Conservation (phyloP, 192 early-diverging fungal species). For the Diversispora epigaea region DNA sequence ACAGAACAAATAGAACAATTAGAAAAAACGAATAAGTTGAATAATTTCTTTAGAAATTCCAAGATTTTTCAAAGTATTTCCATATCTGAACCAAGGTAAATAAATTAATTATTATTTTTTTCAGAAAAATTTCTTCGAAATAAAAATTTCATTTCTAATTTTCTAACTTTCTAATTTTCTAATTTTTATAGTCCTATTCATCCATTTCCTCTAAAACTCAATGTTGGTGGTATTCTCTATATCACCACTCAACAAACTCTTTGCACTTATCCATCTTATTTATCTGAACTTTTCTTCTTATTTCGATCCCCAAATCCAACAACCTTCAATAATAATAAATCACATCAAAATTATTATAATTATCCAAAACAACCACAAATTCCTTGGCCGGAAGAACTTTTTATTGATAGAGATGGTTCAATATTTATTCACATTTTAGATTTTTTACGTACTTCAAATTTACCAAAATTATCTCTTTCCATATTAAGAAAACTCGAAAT, state of each 20-base stretch:
- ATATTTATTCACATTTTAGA: neutral
- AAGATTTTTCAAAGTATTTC: no score
- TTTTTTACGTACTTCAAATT: constrained; percentile 9
- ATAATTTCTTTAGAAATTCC: no score
- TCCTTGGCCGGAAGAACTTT: constrained; percentile 17
- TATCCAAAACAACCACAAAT: neutral
- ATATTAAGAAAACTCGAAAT: constrained; percentile 16
- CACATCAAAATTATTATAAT: neutral
- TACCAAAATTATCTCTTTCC: neutral
- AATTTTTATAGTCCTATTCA: no score
- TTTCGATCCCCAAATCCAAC: constrained; percentile 11
- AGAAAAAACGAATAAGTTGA: no score
- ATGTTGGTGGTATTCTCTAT: neutral
- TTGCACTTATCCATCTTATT: constrained; percentile 12
- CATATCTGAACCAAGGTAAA: no score
- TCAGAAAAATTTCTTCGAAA: no score
- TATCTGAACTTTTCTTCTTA: constrained; percentile 20
- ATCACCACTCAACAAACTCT: constrained; percentile 20
- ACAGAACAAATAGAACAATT: no score
- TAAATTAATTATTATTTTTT: no score
- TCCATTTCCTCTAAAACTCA: constrained; percentile 8
- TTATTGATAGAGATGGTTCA: constrained; percentile 16
- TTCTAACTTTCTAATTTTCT: no score
- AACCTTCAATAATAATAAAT: neutral
- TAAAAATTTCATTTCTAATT: no score